Evolutionary conservation across 2,329 filamentous ascomycete species (phyloP).

Genomic region (Cladosporium sp.): DNA sequence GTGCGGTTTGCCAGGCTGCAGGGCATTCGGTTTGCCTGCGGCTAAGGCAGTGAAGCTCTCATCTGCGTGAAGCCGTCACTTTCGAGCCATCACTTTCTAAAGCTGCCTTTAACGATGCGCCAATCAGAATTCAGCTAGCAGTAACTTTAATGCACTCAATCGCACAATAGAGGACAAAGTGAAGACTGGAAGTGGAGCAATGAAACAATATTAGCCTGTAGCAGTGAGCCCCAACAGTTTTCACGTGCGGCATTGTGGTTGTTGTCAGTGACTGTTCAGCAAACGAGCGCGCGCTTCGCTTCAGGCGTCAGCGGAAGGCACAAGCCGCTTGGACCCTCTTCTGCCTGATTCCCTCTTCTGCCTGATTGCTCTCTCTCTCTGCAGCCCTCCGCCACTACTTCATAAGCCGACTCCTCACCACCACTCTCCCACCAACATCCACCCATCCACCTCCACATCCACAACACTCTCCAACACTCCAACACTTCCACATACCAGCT

Average conservation of each 20-base stretch:
- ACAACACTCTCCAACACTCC: not conserved
- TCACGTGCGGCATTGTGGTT: not conserved
- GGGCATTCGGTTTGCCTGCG: not conserved
- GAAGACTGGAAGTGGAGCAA: not conserved
- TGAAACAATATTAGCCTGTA: not conserved
- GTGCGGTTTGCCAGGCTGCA: not conserved
- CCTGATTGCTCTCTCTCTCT: not conserved
- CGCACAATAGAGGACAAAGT: not conserved
- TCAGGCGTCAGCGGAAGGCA: slow-evolving; percentile 5
- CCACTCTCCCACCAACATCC: slow-evolving; percentile 15
- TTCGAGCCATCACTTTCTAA: not conserved
- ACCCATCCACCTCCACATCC: slow-evolving; percentile 14
- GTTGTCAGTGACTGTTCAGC: not conserved
- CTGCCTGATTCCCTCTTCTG: not conserved
- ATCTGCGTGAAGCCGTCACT: not conserved
- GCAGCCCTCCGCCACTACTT: slow-evolving; percentile 1
- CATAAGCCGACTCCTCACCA: slow-evolving; percentile 8
- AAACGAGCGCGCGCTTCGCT: not conserved
- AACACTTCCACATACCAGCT: not conserved
- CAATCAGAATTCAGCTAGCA: not conserved
- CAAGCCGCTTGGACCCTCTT: slow-evolving; percentile 1
- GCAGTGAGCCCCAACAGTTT: not conserved
- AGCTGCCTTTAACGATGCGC: not conserved
- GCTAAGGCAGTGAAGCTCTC: not conserved
- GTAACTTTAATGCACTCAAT: not conserved